A percentile compares a stretch with the other conserved stretches of the same genome.
phyloP scores from a whole-genome alignment of 495 filamentous ascomycete species.

The Annulohypoxylon moriforme region DNA sequence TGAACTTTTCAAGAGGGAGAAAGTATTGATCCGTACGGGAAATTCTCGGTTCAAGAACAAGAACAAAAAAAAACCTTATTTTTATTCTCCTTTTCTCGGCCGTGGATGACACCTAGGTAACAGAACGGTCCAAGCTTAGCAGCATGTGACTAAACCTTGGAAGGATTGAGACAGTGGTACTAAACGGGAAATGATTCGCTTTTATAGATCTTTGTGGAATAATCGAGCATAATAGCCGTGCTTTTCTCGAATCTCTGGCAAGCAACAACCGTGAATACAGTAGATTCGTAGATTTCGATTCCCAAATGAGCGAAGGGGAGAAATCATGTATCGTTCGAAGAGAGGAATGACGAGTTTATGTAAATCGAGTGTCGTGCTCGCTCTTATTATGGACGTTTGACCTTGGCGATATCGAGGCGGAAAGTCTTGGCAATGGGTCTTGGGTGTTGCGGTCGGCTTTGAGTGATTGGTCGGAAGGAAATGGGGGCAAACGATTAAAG shows the following conservation, averaged over 20 bases:
- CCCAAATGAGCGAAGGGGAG: conserved; percentile 38
- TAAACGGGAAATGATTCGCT: conserved; percentile 27
- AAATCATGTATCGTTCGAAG: conserved; percentile 36
- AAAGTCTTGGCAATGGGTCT: conserved; percentile 57
- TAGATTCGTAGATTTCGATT: conserved; percentile 26
- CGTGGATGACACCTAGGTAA: conserved; percentile 24
- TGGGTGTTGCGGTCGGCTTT: conserved; percentile 39
- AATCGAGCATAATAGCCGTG: conserved; percentile 9
- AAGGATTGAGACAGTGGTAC: not conserved
- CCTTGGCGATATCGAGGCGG: conserved; percentile 60
- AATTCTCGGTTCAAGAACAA: not conserved
- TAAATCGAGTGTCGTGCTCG: conserved; percentile 56
- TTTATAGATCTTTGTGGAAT: conserved; percentile 7
- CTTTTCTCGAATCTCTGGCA: conserved; percentile 14
- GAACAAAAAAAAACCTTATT: conserved; percentile 2
- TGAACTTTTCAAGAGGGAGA: not conserved
- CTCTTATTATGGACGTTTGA: conserved; percentile 58
- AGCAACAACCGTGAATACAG: conserved; percentile 20
- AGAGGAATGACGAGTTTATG: conserved; percentile 52
- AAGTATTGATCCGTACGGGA: not conserved
- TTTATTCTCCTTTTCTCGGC: conserved; percentile 1
- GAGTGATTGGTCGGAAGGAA: conserved; percentile 40
- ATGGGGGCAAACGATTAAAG: conserved; percentile 41
- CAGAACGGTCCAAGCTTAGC: conserved; percentile 5
- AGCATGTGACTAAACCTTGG: conserved; percentile 24